Evolutionary conservation across 805 yeast species (phyloP), one percentile per base, ranked within the genome.

Genomic region (Starmerella scarabaei): DNA sequence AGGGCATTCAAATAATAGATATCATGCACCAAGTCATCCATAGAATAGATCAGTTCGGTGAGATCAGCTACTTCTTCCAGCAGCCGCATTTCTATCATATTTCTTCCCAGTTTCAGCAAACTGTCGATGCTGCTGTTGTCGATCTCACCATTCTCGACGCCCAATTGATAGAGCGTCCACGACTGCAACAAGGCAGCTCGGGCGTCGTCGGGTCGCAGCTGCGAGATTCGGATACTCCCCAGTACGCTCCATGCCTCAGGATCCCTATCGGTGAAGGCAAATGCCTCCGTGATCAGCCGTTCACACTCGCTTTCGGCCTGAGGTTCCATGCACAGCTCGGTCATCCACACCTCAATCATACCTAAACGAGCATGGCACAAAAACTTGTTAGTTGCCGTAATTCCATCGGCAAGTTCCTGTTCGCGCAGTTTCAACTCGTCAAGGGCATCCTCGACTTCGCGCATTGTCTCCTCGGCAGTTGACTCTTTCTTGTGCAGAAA

Each of bases 241-340:
- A 85, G 64, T 24, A 81, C 66, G 1, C 85, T 71, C 76, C 83
- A 82, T 1, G 83, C 72, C 58, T 86, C 96, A 1, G 94, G 80
- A 42, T 80, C 76, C 24, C 58, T 51, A 3, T 56, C 53, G 18
- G 65, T 64, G 26, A 81, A 59, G 38, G 71, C 61, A 53, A 83
- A 60, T 1, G 93, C 75, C 49, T 71, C 72, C 9, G 70, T 60
- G 40, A 86, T 77, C 48, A 82, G 66, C 40, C 67, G 67, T 51
- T 85, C 80, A 62, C 97, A 91, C 57, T 74, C 69, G 7, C 58
- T 18, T 60, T 91, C 97, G 2, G 97, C 97, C 49, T 78, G 76
- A 3, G 75, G 75, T 53, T 83, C 93, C 94, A 86, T 84, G 64
- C 97, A 86, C 48, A 86, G 65, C 64, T 88, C 96, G 1, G 97